Evolutionary conservation across 768 basidiomycete species (phyloP).

Genomic region (Russula compacta): DNA sequence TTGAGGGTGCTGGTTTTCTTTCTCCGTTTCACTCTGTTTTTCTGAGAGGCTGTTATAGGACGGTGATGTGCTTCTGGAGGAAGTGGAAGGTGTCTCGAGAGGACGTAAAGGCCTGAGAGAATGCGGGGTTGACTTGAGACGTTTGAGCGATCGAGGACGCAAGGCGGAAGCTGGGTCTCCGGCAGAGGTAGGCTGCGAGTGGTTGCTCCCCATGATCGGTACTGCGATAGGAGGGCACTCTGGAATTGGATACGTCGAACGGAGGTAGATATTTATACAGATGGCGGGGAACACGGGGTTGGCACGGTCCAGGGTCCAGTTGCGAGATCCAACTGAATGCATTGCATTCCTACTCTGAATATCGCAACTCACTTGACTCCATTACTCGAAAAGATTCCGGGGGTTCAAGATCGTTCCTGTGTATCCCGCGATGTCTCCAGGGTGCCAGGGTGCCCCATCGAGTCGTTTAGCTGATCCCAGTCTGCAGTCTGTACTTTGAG

Average conservation of each 20-base stretch:
- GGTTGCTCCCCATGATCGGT: constrained; percentile 7
- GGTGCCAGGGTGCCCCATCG: neutral
- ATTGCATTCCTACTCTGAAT: constrained; percentile 9
- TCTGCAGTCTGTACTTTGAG: no score
- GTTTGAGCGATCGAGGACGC: constrained; percentile 14
- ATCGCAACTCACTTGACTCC: neutral
- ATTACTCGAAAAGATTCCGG: neutral
- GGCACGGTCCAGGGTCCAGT: neutral
- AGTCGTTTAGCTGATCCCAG: no score
- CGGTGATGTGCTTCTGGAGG: constrained; percentile 6
- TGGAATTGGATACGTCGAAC: neutral
- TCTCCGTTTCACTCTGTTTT: constrained; percentile 7
- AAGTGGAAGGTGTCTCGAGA: constrained; percentile 2
- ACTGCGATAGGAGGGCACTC: neutral
- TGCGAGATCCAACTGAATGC: neutral
- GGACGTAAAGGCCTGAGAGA: constrained; percentile 4
- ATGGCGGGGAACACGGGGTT: neutral
- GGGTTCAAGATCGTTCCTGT: neutral
- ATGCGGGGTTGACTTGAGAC: constrained; percentile 16
- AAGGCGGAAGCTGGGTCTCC: constrained; percentile 1
- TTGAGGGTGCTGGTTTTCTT: neutral
- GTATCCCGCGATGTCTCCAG: neutral
- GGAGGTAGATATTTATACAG: constrained; percentile 13
- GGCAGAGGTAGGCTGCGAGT: neutral
- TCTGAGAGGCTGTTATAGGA: constrained; percentile 17